Conservation (phyloP, 306 rosid genomes). For the Rubus idaeus region DNA sequence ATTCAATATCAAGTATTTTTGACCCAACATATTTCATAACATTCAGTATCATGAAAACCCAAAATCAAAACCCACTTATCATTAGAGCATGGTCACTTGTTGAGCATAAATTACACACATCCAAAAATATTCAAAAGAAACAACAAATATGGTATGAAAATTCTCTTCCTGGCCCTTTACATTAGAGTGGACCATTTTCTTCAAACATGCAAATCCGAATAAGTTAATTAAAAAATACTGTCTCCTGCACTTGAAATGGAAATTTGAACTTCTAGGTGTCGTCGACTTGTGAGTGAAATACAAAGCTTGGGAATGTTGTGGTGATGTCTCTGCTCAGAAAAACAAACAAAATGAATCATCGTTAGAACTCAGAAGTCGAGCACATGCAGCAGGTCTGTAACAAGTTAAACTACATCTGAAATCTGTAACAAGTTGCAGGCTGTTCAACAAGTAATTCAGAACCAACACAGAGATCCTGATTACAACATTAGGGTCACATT, state of each 20-base stretch:
- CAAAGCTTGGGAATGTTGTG: slow-evolving; percentile 93
- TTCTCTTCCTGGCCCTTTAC: slow-evolving; percentile 26
- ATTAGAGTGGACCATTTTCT: slow-evolving; percentile 18
- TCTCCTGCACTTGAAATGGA: not conserved
- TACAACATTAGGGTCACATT: not conserved
- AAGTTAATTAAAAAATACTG: slow-evolving; percentile 19
- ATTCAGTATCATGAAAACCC: not conserved
- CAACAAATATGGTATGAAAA: slow-evolving; percentile 20
- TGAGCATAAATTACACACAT: slow-evolving; percentile 27
- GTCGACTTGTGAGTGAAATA: slow-evolving; percentile 88
- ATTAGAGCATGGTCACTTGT: slow-evolving; percentile 17
- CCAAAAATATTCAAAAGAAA: slow-evolving; percentile 33
- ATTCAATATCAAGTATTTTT: not conserved
- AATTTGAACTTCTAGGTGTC: slow-evolving; percentile 50
- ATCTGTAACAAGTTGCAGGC: not conserved
- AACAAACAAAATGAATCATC: not conserved
- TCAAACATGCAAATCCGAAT: slow-evolving; percentile 28
- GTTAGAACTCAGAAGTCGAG: not conserved
- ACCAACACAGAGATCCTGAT: not conserved
- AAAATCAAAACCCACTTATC: slow-evolving; percentile 16
- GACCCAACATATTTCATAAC: not conserved
- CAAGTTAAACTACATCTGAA: not conserved
- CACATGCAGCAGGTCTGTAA: not conserved
- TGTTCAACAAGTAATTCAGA: not conserved
- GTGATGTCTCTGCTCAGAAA: slow-evolving; percentile 80